Base-by-base conservation (phyloP, 1,284 basidiomycete species). In the Ceratobasidium theobromae region DNA sequence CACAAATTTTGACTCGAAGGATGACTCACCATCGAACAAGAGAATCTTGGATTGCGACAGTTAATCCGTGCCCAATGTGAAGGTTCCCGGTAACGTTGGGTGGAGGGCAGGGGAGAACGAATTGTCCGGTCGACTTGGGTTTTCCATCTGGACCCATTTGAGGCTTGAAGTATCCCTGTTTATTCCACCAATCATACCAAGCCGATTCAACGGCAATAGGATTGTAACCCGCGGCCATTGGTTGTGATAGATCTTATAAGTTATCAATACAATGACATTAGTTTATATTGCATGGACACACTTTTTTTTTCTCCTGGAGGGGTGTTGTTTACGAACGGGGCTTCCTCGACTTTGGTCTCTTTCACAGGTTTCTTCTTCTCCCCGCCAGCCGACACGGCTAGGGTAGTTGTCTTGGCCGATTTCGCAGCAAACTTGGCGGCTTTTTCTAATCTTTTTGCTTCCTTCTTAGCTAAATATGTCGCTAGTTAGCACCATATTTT, bases 131-230 rank as follows among this genome's bases (percentile, higher is more conserved):
- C 1, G 82, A 77, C 66, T 83, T 83, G 35, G 79, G 72, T 11
- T 81, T 80, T 54, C 86, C 86, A 69, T 88, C 80, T 11, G 80
- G 72, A 8, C 81, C 80, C 69, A 87, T 79, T 67, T 86, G 82
- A 1, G 97, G 97, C 71, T 87, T 83, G 82, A 98, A 99, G 82
- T 89, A 97, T 11, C 92, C 92, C 75, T 91, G 82, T 28, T 87
- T 84, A 65, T 88, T 82, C 97, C 97, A 99, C 97, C 97, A 99
- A 73, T 96, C 93, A 75, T 98, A 99, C 94, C 97, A 98, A 9
- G 94, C 90, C 4, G 95, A 84, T 76, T 99, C 97, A 70, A 99
- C 89, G 58, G 93, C 93, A 71, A 91, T 87, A 11, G 96, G 97
- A 76, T 99, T 96, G 80, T 98, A 99, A 3, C 91, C 91, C 32